A percentile compares a stretch with the other conserved stretches of the same genome.
Evolutionary conservation across 768 basidiomycete species (phyloP).

Genomic region (Rhizopogon rudus): DNA sequence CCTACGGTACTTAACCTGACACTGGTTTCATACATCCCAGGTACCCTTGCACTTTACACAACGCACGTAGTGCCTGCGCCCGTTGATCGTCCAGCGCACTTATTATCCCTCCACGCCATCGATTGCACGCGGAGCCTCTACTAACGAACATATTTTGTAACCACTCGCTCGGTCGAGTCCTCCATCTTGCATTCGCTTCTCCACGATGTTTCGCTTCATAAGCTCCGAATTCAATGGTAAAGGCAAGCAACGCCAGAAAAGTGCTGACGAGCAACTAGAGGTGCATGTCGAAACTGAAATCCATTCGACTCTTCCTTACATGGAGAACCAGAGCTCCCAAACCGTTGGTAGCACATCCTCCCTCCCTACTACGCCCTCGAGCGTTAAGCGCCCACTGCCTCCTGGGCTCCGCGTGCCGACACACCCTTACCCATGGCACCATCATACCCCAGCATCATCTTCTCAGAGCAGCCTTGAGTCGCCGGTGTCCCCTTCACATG

Average conservation of each 20-base stretch:
- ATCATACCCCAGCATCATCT: constrained; percentile 26
- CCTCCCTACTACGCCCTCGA: constrained; percentile 17
- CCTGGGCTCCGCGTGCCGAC: constrained; percentile 27
- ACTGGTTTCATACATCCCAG: not conserved
- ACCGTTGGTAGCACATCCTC: constrained; percentile 17
- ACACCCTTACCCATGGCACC: constrained; percentile 31
- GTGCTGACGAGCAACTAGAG: constrained; percentile 13
- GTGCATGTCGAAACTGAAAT: constrained; percentile 26
- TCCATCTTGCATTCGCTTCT: not conserved
- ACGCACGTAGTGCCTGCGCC: not conserved
- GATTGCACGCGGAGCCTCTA: not conserved
- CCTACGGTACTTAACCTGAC: not conserved
- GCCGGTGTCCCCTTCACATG: constrained; percentile 31
- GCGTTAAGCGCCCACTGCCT: constrained; percentile 18
- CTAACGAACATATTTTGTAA: not conserved
- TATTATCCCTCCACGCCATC: not conserved
- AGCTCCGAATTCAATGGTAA: constrained; percentile 22
- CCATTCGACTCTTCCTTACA: constrained; percentile 15
- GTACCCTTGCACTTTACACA: not conserved
- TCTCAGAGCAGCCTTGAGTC: constrained; percentile 27
- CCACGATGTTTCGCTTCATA: constrained; percentile 26
- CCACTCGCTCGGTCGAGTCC: not conserved
- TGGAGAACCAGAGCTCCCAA: constrained; percentile 6
- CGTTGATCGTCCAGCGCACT: not conserved
- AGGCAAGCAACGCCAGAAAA: constrained; percentile 20